Conservation (phyloP, 768 basidiomycete species). For the Sutorius australiensis region DNA sequence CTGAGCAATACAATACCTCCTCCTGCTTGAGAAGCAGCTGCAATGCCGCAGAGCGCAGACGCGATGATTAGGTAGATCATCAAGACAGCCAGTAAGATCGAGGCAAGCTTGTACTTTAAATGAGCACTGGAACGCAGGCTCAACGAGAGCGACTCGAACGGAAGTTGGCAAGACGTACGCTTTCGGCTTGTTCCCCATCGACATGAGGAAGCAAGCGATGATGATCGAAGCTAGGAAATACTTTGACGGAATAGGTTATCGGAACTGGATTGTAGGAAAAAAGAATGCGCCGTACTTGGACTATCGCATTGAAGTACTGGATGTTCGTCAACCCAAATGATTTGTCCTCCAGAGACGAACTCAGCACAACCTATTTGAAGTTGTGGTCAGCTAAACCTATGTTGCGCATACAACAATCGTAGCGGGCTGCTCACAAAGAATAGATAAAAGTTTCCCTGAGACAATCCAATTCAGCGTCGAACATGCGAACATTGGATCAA, state of each 20-base stretch:
- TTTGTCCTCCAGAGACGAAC: constrained; percentile 78
- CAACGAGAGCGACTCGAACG: background rate
- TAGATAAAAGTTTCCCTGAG: constrained; percentile 88
- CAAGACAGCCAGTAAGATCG: constrained; percentile 67
- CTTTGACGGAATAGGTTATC: constrained; percentile 33
- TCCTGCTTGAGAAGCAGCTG: constrained; percentile 65
- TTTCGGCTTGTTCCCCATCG: constrained; percentile 93
- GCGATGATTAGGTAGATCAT: constrained; percentile 84
- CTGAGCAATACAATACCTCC: constrained; percentile 78
- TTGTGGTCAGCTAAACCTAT: background rate
- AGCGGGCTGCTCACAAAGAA: constrained; percentile 68
- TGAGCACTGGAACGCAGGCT: constrained; percentile 16
- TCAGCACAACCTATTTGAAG: constrained; percentile 66
- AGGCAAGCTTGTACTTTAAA: constrained; percentile 75
- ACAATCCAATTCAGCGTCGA: background rate
- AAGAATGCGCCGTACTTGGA: constrained; percentile 49
- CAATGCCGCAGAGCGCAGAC: constrained; percentile 75
- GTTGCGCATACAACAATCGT: background rate
- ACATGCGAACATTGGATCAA: background rate
- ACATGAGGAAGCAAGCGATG: constrained; percentile 87
- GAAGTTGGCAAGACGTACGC: constrained; percentile 43
- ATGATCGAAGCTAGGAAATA: constrained; percentile 82
- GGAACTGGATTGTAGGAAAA: background rate
- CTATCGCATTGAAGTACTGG: constrained; percentile 67
- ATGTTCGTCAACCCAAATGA: constrained; percentile 64